Conservation (phyloP, 768 basidiomycete genomes). For the Atractiella rhizophila region DNA sequence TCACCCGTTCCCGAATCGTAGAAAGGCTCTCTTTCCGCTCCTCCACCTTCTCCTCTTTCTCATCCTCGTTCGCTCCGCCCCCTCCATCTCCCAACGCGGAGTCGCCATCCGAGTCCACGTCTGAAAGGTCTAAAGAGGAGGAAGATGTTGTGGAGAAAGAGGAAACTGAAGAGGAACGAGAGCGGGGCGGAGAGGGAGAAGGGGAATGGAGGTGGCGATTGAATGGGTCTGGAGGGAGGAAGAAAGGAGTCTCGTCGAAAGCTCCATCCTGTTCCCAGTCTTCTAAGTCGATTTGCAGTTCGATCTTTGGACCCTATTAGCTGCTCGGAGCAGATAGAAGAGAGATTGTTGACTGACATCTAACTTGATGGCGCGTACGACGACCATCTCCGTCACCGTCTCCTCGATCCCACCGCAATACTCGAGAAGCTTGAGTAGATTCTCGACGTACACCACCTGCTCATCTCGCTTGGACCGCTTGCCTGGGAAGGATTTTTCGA, state of each 20-base stretch:
- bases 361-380: conserved; percentile 85
- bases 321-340: background rate
- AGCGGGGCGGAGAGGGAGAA: no score
- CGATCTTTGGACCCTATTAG: conserved; percentile 33
- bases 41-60: conserved; percentile 26
- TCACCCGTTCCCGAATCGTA: no score
- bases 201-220: no score
- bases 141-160: conserved; percentile 34
- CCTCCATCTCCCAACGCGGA: conserved; percentile 20
- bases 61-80: conserved; percentile 15
- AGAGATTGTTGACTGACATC: conserved; percentile 36
- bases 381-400: conserved; percentile 55
- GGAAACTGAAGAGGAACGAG: no score
- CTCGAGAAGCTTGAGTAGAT: conserved; percentile 49
- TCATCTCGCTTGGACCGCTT: conserved; percentile 57
- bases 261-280: conserved; percentile 41
- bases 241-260: conserved; percentile 7
- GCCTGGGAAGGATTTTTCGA: conserved; percentile 69
- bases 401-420: conserved; percentile 72
- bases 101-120: conserved; percentile 31
- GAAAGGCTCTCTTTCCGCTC: conserved; percentile 20
- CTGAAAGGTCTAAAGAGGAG: no score
- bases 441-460: conserved; percentile 74
- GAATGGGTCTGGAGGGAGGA: no score
- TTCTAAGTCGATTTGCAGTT: conserved; percentile 87